Conservation (phyloP, 2,329 filamentous ascomycete genomes). For the Penicillium sp. region DNA sequence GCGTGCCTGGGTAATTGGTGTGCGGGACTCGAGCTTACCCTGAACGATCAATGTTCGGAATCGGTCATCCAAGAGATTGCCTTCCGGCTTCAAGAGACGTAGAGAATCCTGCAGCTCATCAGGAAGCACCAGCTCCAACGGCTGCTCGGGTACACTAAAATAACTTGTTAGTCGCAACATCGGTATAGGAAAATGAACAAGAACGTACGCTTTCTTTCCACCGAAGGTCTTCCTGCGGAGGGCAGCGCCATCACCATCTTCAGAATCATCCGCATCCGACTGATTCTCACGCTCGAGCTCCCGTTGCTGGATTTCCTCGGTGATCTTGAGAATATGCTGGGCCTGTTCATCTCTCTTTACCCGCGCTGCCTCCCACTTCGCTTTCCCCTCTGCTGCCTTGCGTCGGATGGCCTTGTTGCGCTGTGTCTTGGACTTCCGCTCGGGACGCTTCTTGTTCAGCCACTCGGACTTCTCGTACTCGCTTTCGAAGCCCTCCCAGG, state of each 20-base stretch:
- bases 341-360: constrained; percentile 72
- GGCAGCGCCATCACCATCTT: constrained; percentile 61
- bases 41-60: constrained; percentile 86
- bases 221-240: constrained; percentile 73
- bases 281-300: constrained; percentile 50
- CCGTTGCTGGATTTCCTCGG: constrained; percentile 49
- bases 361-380: constrained; percentile 72
- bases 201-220: constrained; percentile 53
- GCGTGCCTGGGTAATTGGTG: constrained; percentile 75
- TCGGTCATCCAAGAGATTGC: constrained; percentile 88
- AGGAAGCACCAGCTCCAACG: constrained; percentile 76
- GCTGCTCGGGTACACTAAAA: constrained; percentile 63
- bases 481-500: constrained; percentile 87
- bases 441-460: constrained; percentile 70
- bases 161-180: constrained; percentile 20
- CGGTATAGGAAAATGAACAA: background rate
- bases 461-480: constrained; percentile 68
- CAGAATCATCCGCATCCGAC: constrained; percentile 39
- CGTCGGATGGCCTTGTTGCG: constrained; percentile 84
- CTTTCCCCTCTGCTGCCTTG: constrained; percentile 79
- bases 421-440: constrained; percentile 82
- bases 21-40: constrained; percentile 83
- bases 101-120: constrained; percentile 82
- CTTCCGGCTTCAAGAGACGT: constrained; percentile 83
- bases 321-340: constrained; percentile 69